These are phyloP conservation scores for Cryoendolithus antarcticus DNA, from an alignment of 2,329 filamentous ascomycete species.

Conservation along the genomic window DNA sequence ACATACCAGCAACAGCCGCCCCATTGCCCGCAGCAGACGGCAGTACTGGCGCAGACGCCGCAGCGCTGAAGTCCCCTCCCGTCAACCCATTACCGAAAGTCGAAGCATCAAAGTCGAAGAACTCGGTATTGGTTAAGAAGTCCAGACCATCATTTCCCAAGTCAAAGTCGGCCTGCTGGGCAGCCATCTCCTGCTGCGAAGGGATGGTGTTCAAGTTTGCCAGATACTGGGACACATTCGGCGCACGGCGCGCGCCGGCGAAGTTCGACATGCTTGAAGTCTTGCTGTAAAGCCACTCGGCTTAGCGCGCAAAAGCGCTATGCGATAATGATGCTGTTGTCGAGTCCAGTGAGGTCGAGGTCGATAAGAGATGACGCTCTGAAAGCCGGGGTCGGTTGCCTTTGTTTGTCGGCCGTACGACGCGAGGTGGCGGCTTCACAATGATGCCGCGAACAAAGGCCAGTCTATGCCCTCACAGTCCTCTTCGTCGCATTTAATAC, in stretches of 20 bases:
- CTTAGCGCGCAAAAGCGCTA: background rate
- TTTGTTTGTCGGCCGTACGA: too few species aligned
- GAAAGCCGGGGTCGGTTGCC: too few species aligned
- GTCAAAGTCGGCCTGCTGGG: slow-evolving; percentile 43
- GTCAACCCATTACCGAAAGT: slow-evolving; percentile 5
- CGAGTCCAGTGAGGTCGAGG: too few species aligned
- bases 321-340: too few species aligned
- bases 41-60: background rate
- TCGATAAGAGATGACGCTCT: too few species aligned
- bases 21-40: too few species aligned
- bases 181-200: slow-evolving; percentile 49
- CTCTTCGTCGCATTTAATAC: too few species aligned
- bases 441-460: too few species aligned
- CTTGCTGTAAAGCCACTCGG: slow-evolving; percentile 4
- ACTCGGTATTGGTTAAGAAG: slow-evolving; percentile 47
- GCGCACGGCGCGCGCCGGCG: slow-evolving; percentile 62
- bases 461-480: too few species aligned
- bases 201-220: slow-evolving; percentile 67
- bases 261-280: slow-evolving; percentile 52
- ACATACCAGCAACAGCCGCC: too few species aligned
- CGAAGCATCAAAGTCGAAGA: slow-evolving; percentile 52
- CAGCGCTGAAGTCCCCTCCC: slow-evolving; percentile 2
- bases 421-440: too few species aligned
- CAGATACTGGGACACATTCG: slow-evolving; percentile 83
- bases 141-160: slow-evolving; percentile 42